Percentiles rank a stretch among this genome's conserved stretches.
phyloP scores from a whole-genome alignment of 2,329 filamentous ascomycete genomes.

The Colletotrichum eremochloae region DNA sequence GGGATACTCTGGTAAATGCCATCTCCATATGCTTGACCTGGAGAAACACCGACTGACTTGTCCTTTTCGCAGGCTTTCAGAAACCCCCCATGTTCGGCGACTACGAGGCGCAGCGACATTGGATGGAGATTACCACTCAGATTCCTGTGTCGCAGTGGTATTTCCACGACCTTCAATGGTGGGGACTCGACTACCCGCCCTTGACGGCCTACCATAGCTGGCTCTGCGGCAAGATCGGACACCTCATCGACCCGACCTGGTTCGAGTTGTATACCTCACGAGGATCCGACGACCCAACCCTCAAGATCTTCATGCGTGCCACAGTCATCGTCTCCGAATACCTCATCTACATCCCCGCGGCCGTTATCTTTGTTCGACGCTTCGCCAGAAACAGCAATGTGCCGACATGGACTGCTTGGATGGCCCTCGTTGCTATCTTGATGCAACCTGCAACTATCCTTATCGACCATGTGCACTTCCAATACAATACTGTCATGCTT shows the following conservation, averaged over 20 bases:
- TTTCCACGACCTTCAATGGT: constrained; percentile 96
- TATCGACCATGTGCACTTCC: constrained; percentile 95
- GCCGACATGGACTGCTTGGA: constrained; percentile 83
- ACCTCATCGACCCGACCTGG: constrained; percentile 84
- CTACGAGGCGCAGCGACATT: constrained; percentile 97
- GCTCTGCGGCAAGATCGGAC: constrained; percentile 89
- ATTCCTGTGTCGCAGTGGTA: constrained; percentile 97
- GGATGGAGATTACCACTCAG: constrained; percentile 96
- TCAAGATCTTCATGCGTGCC: constrained; percentile 97
- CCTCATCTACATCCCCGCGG: constrained; percentile 86
- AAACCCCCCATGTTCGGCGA: constrained; percentile 94
- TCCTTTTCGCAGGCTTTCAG: constrained; percentile 71
- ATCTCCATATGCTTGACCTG: not conserved
- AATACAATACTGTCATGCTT: constrained; percentile 99
- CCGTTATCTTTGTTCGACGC: constrained; percentile 86
- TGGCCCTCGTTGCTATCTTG: constrained; percentile 89
- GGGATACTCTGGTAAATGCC: constrained; percentile 86
- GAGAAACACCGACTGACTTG: constrained; percentile 32
- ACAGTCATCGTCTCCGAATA: constrained; percentile 94
- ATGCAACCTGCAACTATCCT: constrained; percentile 93
- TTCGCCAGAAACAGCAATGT: constrained; percentile 83
- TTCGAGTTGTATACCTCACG: constrained; percentile 88
- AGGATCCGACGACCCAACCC: constrained; percentile 79
- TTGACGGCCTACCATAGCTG: constrained; percentile 99
- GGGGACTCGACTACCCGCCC: constrained; percentile 97